Conservation (phyloP, 192 early-diverging fungal species). For the Coemansia sp. region DNA sequence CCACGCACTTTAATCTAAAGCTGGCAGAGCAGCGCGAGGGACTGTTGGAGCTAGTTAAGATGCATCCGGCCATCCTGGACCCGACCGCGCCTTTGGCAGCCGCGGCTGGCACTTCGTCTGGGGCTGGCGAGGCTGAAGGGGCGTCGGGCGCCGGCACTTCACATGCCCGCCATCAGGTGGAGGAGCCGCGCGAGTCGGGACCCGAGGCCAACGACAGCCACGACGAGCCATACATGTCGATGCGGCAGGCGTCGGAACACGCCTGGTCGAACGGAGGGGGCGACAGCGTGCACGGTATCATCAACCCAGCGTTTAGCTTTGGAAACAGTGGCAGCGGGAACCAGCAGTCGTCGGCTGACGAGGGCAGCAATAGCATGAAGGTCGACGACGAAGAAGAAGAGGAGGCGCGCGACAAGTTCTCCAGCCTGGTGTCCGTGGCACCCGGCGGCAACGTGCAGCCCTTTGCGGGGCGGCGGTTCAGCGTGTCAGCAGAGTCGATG, state of each 20-base stretch:
- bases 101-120: neutral
- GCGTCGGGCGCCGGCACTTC: slow-evolving; percentile 1
- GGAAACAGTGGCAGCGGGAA: slow-evolving; percentile 39
- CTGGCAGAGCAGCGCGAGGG: slow-evolving; percentile 73
- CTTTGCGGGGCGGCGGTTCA: slow-evolving; percentile 88
- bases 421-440: slow-evolving; percentile 57
- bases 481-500: slow-evolving; percentile 96
- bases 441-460: slow-evolving; percentile 58
- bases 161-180: slow-evolving; percentile 17
- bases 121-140: slow-evolving; percentile 2
- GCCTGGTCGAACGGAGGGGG: slow-evolving; percentile 45
- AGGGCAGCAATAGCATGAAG: slow-evolving; percentile 53
- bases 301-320: slow-evolving; percentile 57
- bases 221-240: slow-evolving; percentile 42
- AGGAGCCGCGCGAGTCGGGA: slow-evolving; percentile 43
- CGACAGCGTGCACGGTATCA: slow-evolving; percentile 24
- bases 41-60: slow-evolving; percentile 46
- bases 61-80: slow-evolving; percentile 46
- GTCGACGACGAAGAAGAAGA: slow-evolving; percentile 67
- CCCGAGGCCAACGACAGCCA: slow-evolving; percentile 38
- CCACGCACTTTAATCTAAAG: slow-evolving; percentile 86
- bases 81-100: slow-evolving; percentile 12
- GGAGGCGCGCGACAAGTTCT: slow-evolving; percentile 62
- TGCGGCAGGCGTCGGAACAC: slow-evolving; percentile 53
- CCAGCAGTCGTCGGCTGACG: slow-evolving; percentile 46